A percentile compares a stretch with the other conserved stretches of the same genome.
These are phyloP conservation scores for Linnemannia elongata DNA, from an alignment of 192 early-diverging fungal genomes.

Conservation along the genomic window DNA sequence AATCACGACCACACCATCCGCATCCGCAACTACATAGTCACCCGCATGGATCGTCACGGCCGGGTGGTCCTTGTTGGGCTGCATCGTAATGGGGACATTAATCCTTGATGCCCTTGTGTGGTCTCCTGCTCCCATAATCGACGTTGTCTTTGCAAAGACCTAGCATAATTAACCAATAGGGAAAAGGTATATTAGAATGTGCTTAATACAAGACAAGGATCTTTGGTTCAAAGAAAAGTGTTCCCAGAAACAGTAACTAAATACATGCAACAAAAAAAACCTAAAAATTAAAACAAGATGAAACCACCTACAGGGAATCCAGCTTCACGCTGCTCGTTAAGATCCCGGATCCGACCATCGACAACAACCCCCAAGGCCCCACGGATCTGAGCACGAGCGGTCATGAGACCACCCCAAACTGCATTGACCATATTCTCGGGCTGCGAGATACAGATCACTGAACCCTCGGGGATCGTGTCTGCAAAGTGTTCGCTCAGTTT, in stretches of 20 bases:
- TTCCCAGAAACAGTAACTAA: not conserved
- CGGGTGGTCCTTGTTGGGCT: constrained; percentile 52
- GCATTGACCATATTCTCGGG: constrained; percentile 67
- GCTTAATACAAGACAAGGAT: too few species aligned
- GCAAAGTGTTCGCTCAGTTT: constrained; percentile 60
- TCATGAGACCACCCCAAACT: constrained; percentile 73
- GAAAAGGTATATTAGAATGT: not conserved
- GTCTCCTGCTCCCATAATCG: constrained; percentile 61
- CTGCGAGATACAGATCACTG: constrained; percentile 66
- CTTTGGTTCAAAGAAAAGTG: not conserved
- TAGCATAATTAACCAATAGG: constrained; percentile 15
- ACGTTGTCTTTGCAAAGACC: constrained; percentile 68
- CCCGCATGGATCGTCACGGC: constrained; percentile 63
- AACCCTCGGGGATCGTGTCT: constrained; percentile 61
- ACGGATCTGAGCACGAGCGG: constrained; percentile 62
- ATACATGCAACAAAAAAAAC: not conserved
- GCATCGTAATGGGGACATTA: constrained; percentile 62
- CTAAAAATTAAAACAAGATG: too few species aligned
- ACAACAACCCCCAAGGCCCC: constrained; percentile 67
- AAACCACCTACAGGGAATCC: constrained; percentile 61
- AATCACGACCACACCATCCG: constrained; percentile 69
- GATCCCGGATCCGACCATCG: constrained; percentile 67
- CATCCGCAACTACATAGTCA: constrained; percentile 69
- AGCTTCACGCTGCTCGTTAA: constrained; percentile 65
- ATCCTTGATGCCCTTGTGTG: constrained; percentile 63